A percentile compares a stretch with the other conserved stretches of the same genome.
phyloP scores from a whole-genome alignment of 2,329 filamentous ascomycete species.

The Plectosphaerella plurivora region DNA sequence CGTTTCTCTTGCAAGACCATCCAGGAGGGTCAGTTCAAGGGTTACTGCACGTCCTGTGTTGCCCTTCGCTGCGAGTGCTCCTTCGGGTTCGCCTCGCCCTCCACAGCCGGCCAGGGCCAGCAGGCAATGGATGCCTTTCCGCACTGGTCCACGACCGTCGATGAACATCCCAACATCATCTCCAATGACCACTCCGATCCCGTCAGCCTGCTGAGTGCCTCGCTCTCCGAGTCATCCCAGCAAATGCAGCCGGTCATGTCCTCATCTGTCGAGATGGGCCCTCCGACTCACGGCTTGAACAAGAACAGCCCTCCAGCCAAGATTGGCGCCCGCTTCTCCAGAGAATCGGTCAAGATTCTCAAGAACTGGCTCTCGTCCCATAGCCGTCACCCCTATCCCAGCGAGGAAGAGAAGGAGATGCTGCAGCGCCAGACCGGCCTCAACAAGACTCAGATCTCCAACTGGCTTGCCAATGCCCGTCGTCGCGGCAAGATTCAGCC shows the following conservation, averaged over 20 bases:
- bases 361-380: conserved; percentile 84
- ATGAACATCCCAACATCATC: conserved; percentile 34
- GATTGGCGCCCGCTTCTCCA: conserved; percentile 71
- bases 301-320: conserved; percentile 44
- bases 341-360: conserved; percentile 73
- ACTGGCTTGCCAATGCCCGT: conserved; percentile 89
- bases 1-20: conserved; percentile 58
- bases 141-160: conserved; percentile 36
- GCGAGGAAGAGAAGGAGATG: conserved; percentile 78
- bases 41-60: conserved; percentile 60
- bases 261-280: not conserved
- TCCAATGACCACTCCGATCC: conserved; percentile 27
- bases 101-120: conserved; percentile 9
- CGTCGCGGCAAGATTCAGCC: conserved; percentile 73
- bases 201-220: conserved; percentile 9
- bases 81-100: conserved; percentile 31
- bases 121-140: conserved; percentile 29
- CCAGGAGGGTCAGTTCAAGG: conserved; percentile 53
- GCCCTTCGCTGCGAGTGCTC: conserved; percentile 56
- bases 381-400: conserved; percentile 80
- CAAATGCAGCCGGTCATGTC: not conserved
- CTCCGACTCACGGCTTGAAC: conserved; percentile 7
- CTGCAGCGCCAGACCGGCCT: conserved; percentile 76
- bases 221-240: conserved; percentile 1
- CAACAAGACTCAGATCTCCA: conserved; percentile 78